phyloP scores from a whole-genome alignment of 495 filamentous ascomycete genomes.

The Letharia columbiana region DNA sequence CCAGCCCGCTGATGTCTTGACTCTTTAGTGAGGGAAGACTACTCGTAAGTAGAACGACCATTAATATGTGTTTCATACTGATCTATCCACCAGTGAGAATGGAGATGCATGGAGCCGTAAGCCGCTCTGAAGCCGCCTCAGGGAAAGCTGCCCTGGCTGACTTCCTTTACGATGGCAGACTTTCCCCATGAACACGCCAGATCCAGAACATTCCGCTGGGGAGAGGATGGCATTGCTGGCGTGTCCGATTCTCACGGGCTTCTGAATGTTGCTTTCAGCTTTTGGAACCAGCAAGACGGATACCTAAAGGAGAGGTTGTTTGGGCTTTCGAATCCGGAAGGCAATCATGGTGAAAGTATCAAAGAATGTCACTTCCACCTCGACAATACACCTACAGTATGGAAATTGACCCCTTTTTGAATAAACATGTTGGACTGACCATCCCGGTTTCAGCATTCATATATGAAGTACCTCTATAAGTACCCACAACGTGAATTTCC shows the following conservation, averaged over 20 bases:
- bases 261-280: constrained; percentile 88
- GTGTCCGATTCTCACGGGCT: constrained; percentile 85
- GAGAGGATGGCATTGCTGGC: constrained; percentile 94
- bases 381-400: constrained; percentile 72
- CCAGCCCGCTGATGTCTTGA: constrained; percentile 8
- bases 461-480: constrained; percentile 99
- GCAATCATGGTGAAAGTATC: constrained; percentile 92
- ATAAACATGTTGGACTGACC: constrained; percentile 25
- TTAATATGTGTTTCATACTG: constrained; percentile 18
- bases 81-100: constrained; percentile 42
- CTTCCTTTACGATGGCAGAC: constrained; percentile 43
- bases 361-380: constrained; percentile 95
- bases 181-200: constrained; percentile 88
- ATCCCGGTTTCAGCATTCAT: constrained; percentile 61
- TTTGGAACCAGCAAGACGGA: constrained; percentile 95
- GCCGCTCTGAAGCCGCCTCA: not conserved
- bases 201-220: constrained; percentile 84
- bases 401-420: constrained; percentile 32
- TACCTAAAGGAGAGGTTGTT: constrained; percentile 93
- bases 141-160: not conserved
- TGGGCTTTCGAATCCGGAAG: constrained; percentile 88
- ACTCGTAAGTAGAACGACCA: constrained; percentile 53
- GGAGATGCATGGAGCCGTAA: constrained; percentile 93
- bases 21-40: constrained; percentile 78
- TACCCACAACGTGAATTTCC: constrained; percentile 88